Evolutionary conservation across 768 basidiomycete genomes (phyloP).

Genomic region (Xerocomus potaroensis): DNA sequence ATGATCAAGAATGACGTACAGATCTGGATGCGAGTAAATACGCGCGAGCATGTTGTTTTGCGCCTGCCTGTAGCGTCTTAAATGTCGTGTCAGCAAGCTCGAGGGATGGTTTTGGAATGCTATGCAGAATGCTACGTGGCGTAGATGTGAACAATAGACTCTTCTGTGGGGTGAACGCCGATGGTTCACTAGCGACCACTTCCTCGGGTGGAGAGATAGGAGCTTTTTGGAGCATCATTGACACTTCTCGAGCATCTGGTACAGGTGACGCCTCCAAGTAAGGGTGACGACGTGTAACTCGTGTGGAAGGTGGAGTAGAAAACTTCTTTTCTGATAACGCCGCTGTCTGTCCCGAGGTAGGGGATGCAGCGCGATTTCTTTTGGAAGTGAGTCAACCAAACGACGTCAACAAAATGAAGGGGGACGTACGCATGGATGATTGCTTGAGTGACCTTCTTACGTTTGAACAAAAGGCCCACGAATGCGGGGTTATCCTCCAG

Average conservation of each 20-base stretch:
- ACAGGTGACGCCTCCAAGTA: slow-evolving; percentile 42
- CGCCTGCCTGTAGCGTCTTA: slow-evolving; percentile 17
- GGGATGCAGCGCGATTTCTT: slow-evolving; percentile 18
- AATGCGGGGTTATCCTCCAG: slow-evolving; percentile 58
- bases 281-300: slow-evolving; percentile 21
- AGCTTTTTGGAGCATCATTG: slow-evolving; percentile 45
- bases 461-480: slow-evolving; percentile 45
- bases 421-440: slow-evolving; percentile 10
- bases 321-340: slow-evolving; percentile 13
- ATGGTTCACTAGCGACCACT: background rate
- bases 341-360: slow-evolving; percentile 10
- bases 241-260: slow-evolving; percentile 49
- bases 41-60: slow-evolving; percentile 14
- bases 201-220: slow-evolving; percentile 37
- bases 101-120: slow-evolving; percentile 17
- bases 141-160: slow-evolving; percentile 19
- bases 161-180: slow-evolving; percentile 15
- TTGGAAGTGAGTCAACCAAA: background rate
- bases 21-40: slow-evolving; percentile 25
- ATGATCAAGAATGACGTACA: slow-evolving; percentile 13
- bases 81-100: slow-evolving; percentile 21
- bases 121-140: slow-evolving; percentile 26
- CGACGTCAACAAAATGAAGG: background rate
- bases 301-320: slow-evolving; percentile 15
- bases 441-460: slow-evolving; percentile 33